These are phyloP conservation scores for Exophiala calicioides DNA, from an alignment of 2,329 filamentous ascomycete genomes.

Conservation along the genomic window DNA sequence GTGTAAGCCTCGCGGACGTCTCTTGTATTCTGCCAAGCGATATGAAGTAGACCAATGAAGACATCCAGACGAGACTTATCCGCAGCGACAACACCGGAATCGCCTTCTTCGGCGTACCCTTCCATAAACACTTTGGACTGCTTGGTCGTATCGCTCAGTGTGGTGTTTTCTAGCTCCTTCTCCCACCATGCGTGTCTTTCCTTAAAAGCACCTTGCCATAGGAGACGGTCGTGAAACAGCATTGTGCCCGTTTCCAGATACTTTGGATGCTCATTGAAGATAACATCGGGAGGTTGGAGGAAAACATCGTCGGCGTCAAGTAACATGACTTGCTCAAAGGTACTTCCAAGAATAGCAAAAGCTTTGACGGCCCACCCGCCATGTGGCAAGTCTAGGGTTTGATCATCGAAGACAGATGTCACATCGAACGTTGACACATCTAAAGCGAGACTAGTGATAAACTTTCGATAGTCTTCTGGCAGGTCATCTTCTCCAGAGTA, in stretches of 20 bases:
- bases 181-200: constrained; percentile 27
- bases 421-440: constrained; percentile 24
- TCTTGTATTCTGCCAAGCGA: constrained; percentile 48
- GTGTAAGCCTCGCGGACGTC: constrained; percentile 45
- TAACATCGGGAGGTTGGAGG: constrained; percentile 25
- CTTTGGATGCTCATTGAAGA: constrained; percentile 14
- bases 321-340: constrained; percentile 27
- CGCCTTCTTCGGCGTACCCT: constrained; percentile 47
- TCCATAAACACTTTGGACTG: constrained; percentile 45
- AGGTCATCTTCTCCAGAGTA: constrained; percentile 29
- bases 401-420: constrained; percentile 22
- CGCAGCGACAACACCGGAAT: constrained; percentile 46
- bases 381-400: constrained; percentile 10
- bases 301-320: constrained; percentile 29
- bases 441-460: constrained; percentile 10
- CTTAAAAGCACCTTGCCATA: constrained; percentile 18
- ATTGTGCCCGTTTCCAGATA: constrained; percentile 21
- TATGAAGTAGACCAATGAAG: constrained; percentile 45
- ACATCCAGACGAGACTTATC: constrained; percentile 44
- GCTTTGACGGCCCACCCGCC: constrained; percentile 28
- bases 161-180: constrained; percentile 39
- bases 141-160: constrained; percentile 32
- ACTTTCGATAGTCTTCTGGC: constrained; percentile 5
- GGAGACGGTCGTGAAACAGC: constrained; percentile 25
- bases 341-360: constrained; percentile 26